phyloP scores from a whole-genome alignment of 345 rosid species.

The Camelina neglecta region DNA sequence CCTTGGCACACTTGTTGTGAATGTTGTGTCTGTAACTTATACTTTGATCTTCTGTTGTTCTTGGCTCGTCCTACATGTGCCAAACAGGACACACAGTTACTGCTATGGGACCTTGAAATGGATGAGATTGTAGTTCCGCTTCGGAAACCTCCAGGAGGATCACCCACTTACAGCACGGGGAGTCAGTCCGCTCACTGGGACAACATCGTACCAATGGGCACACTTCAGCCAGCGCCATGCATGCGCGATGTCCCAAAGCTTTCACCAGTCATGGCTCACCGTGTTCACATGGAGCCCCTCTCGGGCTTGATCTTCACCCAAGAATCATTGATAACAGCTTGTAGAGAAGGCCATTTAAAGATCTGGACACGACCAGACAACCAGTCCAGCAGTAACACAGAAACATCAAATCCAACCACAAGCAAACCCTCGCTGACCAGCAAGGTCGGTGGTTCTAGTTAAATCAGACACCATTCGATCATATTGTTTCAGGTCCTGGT shows the following conservation, averaged over 20 bases:
- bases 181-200: constrained; percentile 99
- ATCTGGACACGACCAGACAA: constrained; percentile 91
- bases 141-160: constrained; percentile 88
- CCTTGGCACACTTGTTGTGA: neutral
- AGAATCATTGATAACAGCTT: constrained; percentile 83
- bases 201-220: constrained; percentile 68
- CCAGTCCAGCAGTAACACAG: constrained; percentile 57
- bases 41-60: neutral
- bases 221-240: constrained; percentile 94
- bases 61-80: constrained; percentile 8
- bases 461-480: neutral
- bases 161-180: constrained; percentile 93
- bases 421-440: constrained; percentile 19
- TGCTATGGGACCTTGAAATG: constrained; percentile 97
- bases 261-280: constrained; percentile 82
- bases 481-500: constrained; percentile 24
- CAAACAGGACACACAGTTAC: constrained; percentile 84
- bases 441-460: constrained; percentile 38
- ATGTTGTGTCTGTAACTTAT: neutral
- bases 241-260: constrained; percentile 90
- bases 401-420: constrained; percentile 45
- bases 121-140: constrained; percentile 98
- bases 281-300: constrained; percentile 92
- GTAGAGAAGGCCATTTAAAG: constrained; percentile 94
- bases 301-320: constrained; percentile 85